Evolutionary conservation across 257 asterid genomes (phyloP).

Genomic region (Knoxia roxburghii): DNA sequence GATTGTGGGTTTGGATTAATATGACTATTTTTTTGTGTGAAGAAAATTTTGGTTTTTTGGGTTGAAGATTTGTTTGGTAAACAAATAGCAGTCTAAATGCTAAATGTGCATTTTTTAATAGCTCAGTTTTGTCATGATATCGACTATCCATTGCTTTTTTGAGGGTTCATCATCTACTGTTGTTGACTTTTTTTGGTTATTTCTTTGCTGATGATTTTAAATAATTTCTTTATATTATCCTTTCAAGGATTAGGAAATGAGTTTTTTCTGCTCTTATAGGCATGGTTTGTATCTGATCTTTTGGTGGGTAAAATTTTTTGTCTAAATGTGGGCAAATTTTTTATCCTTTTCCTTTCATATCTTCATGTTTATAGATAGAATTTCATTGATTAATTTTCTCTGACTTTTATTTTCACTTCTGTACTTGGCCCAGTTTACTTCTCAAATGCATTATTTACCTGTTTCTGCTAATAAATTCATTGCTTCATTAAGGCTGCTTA

Average conservation of each 20-base stretch:
- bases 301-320: neutral
- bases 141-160: neutral
- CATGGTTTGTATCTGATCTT: conserved; percentile 2
- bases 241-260: neutral
- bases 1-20: neutral
- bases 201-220: neutral
- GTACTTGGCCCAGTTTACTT: neutral
- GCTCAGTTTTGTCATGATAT: neutral
- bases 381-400: neutral
- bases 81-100: neutral
- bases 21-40: neutral
- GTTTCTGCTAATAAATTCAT: neutral
- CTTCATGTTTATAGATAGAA: neutral
- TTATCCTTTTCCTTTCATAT: neutral
- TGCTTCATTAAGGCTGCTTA: conserved; percentile 10
- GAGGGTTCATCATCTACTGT: neutral
- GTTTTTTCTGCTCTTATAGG: neutral
- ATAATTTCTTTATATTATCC: neutral
- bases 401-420: neutral
- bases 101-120: neutral
- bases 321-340: neutral
- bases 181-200: neutral
- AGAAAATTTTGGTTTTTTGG: neutral
- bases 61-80: neutral
- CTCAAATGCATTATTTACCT: neutral